These are phyloP conservation scores for Chrysosporium queenslandicum DNA, from an alignment of 2,329 filamentous ascomycete genomes.

Conservation along the genomic window DNA sequence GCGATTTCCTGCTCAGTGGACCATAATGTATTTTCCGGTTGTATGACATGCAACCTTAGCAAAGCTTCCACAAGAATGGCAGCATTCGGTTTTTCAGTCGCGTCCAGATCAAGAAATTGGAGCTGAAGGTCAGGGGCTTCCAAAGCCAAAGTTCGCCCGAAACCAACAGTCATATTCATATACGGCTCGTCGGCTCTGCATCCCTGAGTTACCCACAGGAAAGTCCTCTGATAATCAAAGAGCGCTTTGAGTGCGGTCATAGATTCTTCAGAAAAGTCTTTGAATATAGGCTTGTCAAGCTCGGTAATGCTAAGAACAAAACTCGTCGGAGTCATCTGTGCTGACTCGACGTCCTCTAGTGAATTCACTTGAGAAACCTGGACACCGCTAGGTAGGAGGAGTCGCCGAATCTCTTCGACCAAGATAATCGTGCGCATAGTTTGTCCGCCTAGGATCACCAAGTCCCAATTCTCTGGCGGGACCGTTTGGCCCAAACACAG, in stretches of 20 bases:
- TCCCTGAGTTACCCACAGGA: constrained; percentile 14
- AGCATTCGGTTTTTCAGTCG: constrained; percentile 11
- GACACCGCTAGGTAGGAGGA: constrained; percentile 11
- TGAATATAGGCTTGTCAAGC: constrained; percentile 14
- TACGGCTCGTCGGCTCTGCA: constrained; percentile 7
- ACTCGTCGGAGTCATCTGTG: constrained; percentile 17
- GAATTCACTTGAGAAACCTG: constrained; percentile 6
- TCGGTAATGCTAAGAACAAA: constrained; percentile 13
- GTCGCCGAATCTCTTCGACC: not conserved
- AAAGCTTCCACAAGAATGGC: not conserved
- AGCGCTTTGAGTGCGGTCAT: not conserved
- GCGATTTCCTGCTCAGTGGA: constrained; percentile 19
- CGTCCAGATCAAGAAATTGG: constrained; percentile 11
- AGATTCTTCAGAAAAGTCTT: not conserved
- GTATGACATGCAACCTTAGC: not conserved
- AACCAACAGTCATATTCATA: constrained; percentile 8
- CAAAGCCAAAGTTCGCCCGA: constrained; percentile 1
- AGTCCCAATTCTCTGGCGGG: not conserved
- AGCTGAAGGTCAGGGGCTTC: constrained; percentile 6
- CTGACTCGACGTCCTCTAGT: constrained; percentile 17
- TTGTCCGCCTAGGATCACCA: not conserved
- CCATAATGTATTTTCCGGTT: constrained; percentile 10
- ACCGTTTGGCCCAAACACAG: not conserved
- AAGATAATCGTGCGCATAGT: not conserved
- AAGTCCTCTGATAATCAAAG: not conserved